A percentile compares a stretch with the other conserved stretches of the same genome.
Conservation (phyloP, 148 eudicot genomes). For the Spergularia bocconei region DNA sequence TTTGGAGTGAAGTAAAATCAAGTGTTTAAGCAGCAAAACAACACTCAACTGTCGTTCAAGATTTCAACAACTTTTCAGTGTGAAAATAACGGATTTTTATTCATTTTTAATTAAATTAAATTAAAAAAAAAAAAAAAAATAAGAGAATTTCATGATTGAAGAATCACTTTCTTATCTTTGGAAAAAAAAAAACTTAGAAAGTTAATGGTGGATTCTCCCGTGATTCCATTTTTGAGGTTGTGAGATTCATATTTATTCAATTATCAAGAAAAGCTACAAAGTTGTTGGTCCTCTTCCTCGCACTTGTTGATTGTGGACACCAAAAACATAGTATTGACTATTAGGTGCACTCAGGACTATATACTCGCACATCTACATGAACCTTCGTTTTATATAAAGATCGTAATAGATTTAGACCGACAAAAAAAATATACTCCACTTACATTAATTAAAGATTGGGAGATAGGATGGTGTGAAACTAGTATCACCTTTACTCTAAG, state of each 20-base stretch:
- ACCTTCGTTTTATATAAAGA: no score
- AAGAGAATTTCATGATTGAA: no score
- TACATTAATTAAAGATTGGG: no score
- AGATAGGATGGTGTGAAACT: no score
- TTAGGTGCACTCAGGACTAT: no score
- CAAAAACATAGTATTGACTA: no score
- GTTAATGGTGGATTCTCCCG: constrained; percentile 4
- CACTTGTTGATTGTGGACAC: not conserved
- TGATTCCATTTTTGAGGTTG: constrained; percentile 5
- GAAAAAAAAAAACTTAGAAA: not conserved
- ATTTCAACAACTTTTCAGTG: not conserved
- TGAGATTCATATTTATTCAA: not conserved
- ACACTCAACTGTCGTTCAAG: not conserved
- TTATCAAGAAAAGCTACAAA: not conserved
- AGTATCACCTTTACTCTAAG: no score
- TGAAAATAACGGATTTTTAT: not conserved
- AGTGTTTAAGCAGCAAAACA: not conserved
- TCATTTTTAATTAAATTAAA: not conserved
- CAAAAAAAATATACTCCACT: no score
- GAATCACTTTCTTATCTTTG: constrained; percentile 10
- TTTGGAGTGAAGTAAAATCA: not conserved
- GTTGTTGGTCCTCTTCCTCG: not conserved
- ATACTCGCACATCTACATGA: no score
- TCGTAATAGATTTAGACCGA: no score
- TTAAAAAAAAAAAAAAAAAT: not conserved